Base-by-base conservation (phyloP, 2,329 filamentous ascomycete species). In the Cytospora paraplurivora region DNA sequence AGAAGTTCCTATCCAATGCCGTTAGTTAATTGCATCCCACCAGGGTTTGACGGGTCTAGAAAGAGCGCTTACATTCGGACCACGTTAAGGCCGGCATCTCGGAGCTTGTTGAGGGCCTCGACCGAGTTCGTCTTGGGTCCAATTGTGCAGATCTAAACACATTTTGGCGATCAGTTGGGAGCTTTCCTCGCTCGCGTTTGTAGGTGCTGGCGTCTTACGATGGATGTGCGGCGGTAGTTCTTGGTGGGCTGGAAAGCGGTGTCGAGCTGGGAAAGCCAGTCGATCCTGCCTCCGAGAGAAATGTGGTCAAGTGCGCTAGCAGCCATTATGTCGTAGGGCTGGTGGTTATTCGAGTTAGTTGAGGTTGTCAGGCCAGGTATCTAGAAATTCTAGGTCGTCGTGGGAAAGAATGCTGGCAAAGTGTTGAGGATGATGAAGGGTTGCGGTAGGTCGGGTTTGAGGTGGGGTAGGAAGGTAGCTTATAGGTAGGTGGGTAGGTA, bases 91-190 rank as follows among this genome's bases (percentile, higher is more conserved):
- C 95, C 95, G 69, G 89, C 90, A 75, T 85, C 86, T 78, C 94
- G 92, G 73, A 99, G 91, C 77, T 88, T 86, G 81, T 98, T 98
- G 82, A 99, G 96, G 79, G 93, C 93, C 83, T 97, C 91, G 64
- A 93, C 89, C 44, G 92, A 96, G 85, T 99, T 99, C 72, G 95
- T 99, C 89, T 98, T 99, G 76, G 95, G 95, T 68, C 95, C 95
- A 77, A 99, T 98, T 73, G 95, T 98, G 83, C 94, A 93, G 80
- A 99, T 97, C 82, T 66, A 15, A 37, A n/a, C 50, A 60, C 10
- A 44, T 13, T 7, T 52, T 33, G 33, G 32, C 7, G 35, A 37
- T 66, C 56, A 66, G 62, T 32, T 33, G 37, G 34, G 19, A 19
- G 12, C 50, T 38, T 53, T 34, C 41, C 5, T 12, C 4, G 10